Evolutionary conservation across 176 grass and related monocot genomes (phyloP).

Genomic region (Paspalum vaginatum): DNA sequence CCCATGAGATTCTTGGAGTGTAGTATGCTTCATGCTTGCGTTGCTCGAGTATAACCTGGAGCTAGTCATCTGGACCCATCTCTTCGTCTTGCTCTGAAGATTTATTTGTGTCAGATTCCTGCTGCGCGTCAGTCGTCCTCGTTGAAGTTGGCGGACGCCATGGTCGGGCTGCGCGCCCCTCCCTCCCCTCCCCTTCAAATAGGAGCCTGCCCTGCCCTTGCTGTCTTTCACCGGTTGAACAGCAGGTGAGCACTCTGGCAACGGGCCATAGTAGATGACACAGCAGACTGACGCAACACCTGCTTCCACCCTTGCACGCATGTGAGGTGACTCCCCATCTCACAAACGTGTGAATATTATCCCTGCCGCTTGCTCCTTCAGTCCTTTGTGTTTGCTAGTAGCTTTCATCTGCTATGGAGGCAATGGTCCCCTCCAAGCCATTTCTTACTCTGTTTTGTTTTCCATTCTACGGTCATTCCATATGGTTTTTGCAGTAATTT

Average conservation of each 20-base stretch:
- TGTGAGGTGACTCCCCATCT: no score
- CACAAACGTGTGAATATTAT: no score
- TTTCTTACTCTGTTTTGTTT: no score
- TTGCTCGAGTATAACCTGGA: slow-evolving; percentile 38
- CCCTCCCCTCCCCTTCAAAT: slow-evolving; percentile 65
- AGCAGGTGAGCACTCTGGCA: slow-evolving; percentile 64
- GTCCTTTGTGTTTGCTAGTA: no score
- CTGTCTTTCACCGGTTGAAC: slow-evolving; percentile 47
- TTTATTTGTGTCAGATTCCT: slow-evolving; percentile 75
- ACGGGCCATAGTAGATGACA: slow-evolving; percentile 72
- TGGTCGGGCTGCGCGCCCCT: slow-evolving; percentile 49
- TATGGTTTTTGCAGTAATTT: no score
- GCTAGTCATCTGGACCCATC: slow-evolving; percentile 77
- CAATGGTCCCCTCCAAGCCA: no score
- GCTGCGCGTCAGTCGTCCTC: no score
- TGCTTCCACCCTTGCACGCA: slow-evolving; percentile 56
- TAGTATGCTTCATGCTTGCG: no score
- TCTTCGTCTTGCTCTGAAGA: slow-evolving; percentile 79
- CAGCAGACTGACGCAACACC: slow-evolving; percentile 50
- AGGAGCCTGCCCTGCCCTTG: slow-evolving; percentile 17
- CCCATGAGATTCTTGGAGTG: slow-evolving; percentile 19
- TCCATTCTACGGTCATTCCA: no score
- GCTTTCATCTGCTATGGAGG: no score
- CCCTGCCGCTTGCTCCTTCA: no score
- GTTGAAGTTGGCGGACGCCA: slow-evolving; percentile 33